These are phyloP conservation scores for Rhizophagus prolifer DNA, from an alignment of 192 early-diverging fungal genomes.

Conservation along the genomic window DNA sequence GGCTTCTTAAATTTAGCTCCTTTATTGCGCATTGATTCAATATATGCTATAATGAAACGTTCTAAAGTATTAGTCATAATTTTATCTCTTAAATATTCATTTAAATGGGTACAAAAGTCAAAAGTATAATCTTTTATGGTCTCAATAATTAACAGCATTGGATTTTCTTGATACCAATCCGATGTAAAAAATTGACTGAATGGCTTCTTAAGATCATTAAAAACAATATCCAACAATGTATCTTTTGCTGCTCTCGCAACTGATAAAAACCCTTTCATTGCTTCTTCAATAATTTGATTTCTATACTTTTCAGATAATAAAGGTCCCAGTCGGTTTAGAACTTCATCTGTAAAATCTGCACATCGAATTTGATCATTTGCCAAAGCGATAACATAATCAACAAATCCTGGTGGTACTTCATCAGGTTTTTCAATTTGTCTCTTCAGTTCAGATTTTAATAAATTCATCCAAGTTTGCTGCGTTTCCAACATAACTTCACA, in stretches of 20 bases:
- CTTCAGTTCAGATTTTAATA: slow-evolving; percentile 72
- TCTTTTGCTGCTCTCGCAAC: slow-evolving; percentile 75
- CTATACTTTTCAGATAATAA: slow-evolving; percentile 60
- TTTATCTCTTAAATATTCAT: slow-evolving; percentile 86
- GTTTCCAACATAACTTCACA: slow-evolving; percentile 78
- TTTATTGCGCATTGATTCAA: slow-evolving; percentile 84
- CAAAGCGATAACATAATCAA: slow-evolving; percentile 94
- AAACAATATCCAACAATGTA: slow-evolving; percentile 80
- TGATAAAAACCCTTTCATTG: slow-evolving; percentile 89
- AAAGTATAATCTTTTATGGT: slow-evolving; percentile 94
- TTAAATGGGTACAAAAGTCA: slow-evolving; percentile 84
- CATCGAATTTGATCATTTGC: slow-evolving; percentile 93
- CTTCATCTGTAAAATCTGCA: slow-evolving; percentile 87
- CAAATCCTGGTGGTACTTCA: slow-evolving; percentile 80
- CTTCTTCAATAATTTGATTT: slow-evolving; percentile 64
- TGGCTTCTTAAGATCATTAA: slow-evolving; percentile 78
- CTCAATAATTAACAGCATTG: slow-evolving; percentile 84
- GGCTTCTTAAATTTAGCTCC: slow-evolving; percentile 73
- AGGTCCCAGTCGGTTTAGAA: slow-evolving; percentile 57
- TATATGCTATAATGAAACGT: slow-evolving; percentile 76
- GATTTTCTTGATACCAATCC: slow-evolving; percentile 90
- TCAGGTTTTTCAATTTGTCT: slow-evolving; percentile 76
- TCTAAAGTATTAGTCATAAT: slow-evolving; percentile 87
- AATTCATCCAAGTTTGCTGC: slow-evolving; percentile 77
- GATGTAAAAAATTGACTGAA: slow-evolving; percentile 72